These are phyloP conservation scores for Trametes elegans DNA, from an alignment of 768 basidiomycete species.

Conservation along the genomic window DNA sequence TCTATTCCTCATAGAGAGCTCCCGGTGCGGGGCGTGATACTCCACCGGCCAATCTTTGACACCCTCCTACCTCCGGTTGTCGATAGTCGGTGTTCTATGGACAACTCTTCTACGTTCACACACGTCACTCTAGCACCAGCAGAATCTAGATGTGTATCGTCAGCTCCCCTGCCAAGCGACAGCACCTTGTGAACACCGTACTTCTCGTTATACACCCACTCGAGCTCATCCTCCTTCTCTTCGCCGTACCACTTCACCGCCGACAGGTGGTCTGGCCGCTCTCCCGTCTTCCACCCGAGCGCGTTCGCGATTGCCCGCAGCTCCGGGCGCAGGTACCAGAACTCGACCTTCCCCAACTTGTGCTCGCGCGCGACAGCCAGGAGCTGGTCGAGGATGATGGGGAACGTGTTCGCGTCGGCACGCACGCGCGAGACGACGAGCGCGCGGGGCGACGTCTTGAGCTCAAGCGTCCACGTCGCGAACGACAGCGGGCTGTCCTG, in stretches of 20 bases:
- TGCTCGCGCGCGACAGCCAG: constrained; percentile 8
- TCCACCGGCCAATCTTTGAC: no score
- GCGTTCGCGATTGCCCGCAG: constrained; percentile 10
- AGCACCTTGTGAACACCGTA: not conserved
- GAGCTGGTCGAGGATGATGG: constrained; percentile 10
- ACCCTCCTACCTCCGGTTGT: no score
- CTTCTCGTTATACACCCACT: constrained; percentile 23
- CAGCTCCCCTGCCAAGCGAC: not conserved
- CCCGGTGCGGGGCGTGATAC: no score
- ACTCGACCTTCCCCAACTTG: constrained; percentile 16
- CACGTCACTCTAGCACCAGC: constrained; percentile 7
- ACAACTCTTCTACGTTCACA: not conserved
- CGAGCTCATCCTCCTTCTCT: constrained; percentile 12
- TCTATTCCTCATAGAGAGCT: not conserved
- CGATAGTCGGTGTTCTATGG: not conserved
- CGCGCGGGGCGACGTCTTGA: constrained; percentile 1
- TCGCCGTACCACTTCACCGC: constrained; percentile 22
- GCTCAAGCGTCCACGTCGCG: constrained; percentile 20
- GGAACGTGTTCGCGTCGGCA: constrained; percentile 15
- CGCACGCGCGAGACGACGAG: constrained; percentile 18
- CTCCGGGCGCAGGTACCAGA: constrained; percentile 10
- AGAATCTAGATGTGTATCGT: constrained; percentile 11
- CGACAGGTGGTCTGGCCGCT: constrained; percentile 18
- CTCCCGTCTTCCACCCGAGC: constrained; percentile 10
- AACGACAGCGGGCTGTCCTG: not conserved